phyloP scores from a whole-genome alignment of 2,329 filamentous ascomycete species.

The Penicillium sp. region DNA sequence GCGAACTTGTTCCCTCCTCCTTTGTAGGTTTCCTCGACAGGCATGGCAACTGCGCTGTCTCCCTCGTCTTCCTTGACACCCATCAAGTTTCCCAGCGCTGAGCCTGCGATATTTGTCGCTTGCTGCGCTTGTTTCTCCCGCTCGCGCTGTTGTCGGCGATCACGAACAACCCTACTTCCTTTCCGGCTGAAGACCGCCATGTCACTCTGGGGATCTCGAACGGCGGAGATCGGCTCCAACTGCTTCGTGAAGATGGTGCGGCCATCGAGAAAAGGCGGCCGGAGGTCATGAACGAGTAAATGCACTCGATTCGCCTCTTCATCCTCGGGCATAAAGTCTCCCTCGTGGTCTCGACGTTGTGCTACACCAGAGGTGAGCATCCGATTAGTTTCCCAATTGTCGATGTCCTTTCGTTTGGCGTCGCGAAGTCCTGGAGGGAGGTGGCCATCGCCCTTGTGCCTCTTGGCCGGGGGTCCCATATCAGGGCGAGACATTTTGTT shows the following conservation, averaged over 20 bases:
- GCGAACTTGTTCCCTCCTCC: slow-evolving; percentile 71
- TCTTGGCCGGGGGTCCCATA: slow-evolving; percentile 37
- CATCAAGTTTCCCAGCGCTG: slow-evolving; percentile 89
- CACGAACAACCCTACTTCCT: slow-evolving; percentile 87
- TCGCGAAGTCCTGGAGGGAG: slow-evolving; percentile 37
- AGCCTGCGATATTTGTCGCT: slow-evolving; percentile 88
- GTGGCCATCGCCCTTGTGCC: slow-evolving; percentile 37
- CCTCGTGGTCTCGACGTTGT: slow-evolving; percentile 75
- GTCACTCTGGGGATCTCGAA: slow-evolving; percentile 90
- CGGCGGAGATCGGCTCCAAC: slow-evolving; percentile 86
- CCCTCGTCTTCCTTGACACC: slow-evolving; percentile 85
- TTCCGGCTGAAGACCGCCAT: slow-evolving; percentile 98
- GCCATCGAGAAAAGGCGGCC: slow-evolving; percentile 91
- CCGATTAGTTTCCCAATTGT: slow-evolving; percentile 97
- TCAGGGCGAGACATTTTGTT: slow-evolving; percentile 35
- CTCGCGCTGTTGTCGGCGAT: slow-evolving; percentile 86
- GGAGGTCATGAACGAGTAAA: slow-evolving; percentile 85
- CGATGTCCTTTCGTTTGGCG: slow-evolving; percentile 81
- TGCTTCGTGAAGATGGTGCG: slow-evolving; percentile 97
- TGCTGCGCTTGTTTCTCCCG: slow-evolving; percentile 91
- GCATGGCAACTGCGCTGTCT: slow-evolving; percentile 77
- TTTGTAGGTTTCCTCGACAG: slow-evolving; percentile 67
- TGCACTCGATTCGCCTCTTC: slow-evolving; percentile 87
- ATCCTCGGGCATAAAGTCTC: slow-evolving; percentile 77
- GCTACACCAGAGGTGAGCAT: slow-evolving; percentile 97